Base-by-base conservation (phyloP, 495 filamentous ascomycete species). In the Thozetella sp. region DNA sequence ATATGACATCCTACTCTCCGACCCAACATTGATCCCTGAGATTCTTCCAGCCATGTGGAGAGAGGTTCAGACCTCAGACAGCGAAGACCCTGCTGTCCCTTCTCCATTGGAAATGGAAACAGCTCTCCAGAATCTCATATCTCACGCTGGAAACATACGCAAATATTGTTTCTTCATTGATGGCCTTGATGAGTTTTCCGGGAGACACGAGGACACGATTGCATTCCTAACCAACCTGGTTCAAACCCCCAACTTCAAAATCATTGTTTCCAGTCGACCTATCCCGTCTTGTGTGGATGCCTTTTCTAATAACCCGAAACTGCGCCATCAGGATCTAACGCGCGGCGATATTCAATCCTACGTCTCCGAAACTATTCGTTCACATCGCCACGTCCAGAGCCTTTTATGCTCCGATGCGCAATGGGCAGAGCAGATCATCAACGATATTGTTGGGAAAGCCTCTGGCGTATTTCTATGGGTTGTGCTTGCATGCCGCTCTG, bases 401-500 rank as follows among this genome's bases (percentile, higher is more conserved):
- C 54, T 55, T 17, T 10, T 48, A 2, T 2, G 17, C 3, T 12
- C 22, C 9, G n/a, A 46, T 11, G 27, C 23, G 1, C 13, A 22
- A 2, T 20, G 25, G 2, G 51, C 48, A 0, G 3, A 6, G 0
- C 1, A 13, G 3, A 58, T 66, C 23, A 22, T 65, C 3, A 15
- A 60, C 6, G 64, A 72, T 2, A 55, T 75, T 19, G 62, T 73
- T 15, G 37, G 54, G 6, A 72, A 72, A 43, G 62, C 75, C 3
- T 58, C 62, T 1, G 73, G 75, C n/a, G 73, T 78, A 0, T 77
- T 77, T 34, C 53, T 78, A 1, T 78, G 75, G 70, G 64, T 74
- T 1, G 30, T 63, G 0, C 58, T 77, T 3, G 74, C 64, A 6
- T 63, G 56, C 20, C 45, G 60, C 0, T 74, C 65, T 4, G 4